Conservation (phyloP, 164 flowering plant species). For the Hamamelis virginiana region DNA sequence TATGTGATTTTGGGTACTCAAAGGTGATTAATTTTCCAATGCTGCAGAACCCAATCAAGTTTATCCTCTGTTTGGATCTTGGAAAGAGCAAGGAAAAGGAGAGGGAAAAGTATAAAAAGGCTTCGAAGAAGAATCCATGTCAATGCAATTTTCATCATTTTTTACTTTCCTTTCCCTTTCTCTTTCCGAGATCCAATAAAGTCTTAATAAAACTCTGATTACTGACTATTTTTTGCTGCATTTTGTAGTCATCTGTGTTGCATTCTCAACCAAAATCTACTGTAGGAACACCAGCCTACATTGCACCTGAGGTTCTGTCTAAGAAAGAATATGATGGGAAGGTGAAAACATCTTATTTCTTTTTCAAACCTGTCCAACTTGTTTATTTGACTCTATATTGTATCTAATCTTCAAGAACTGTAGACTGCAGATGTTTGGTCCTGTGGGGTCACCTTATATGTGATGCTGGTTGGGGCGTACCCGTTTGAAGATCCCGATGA, state of each 20-base stretch:
- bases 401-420: conserved; percentile 14
- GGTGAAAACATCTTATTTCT: conserved; percentile 26
- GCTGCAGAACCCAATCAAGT: not conserved
- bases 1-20: conserved; percentile 87
- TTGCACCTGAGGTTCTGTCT: conserved; percentile 80
- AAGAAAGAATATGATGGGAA: conserved; percentile 83
- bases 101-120: too few species aligned
- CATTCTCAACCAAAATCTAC: conserved; percentile 92
- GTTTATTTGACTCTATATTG: not conserved
- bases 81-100: too few species aligned
- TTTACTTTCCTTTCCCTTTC: too few species aligned
- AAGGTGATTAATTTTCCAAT: conserved; percentile 42
- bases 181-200: too few species aligned
- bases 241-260: conserved; percentile 61
- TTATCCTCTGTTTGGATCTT: too few species aligned
- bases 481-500: conserved; percentile 91
- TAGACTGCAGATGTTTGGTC: conserved; percentile 95
- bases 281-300: conserved; percentile 87
- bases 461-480: conserved; percentile 86
- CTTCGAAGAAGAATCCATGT: too few species aligned
- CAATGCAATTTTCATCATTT: too few species aligned
- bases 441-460: conserved; percentile 87
- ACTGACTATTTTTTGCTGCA: conserved; percentile 6
- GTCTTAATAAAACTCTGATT: not conserved
- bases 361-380: not conserved